A percentile compares a stretch with the other conserved stretches of the same genome.
phyloP scores from a whole-genome alignment of 352 stramenopile genomes.

The Globisporangium nunn region DNA sequence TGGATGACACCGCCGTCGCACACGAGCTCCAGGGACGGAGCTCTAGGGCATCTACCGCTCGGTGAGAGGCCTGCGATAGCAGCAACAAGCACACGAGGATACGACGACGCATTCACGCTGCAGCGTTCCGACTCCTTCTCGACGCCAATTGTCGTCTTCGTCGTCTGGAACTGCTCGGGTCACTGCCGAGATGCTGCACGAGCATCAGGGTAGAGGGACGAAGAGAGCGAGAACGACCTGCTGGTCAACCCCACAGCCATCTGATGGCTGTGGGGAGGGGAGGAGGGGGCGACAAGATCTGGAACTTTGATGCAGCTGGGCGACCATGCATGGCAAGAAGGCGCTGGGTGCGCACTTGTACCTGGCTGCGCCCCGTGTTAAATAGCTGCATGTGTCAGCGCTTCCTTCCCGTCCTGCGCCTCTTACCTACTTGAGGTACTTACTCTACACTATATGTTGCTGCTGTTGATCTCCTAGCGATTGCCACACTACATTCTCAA shows the following conservation, averaged over 20 bases:
- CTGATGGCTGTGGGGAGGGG: neutral
- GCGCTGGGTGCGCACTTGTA: too few species aligned
- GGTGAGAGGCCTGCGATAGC: neutral
- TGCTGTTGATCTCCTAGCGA: neutral
- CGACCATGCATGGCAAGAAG: neutral
- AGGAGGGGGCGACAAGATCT: neutral
- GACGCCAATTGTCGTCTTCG: neutral
- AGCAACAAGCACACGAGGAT: neutral
- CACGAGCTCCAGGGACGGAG: constrained; percentile 5
- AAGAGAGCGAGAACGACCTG: neutral
- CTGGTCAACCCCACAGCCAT: constrained; percentile 1
- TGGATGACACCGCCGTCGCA: neutral
- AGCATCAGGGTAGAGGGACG: neutral
- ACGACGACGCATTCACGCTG: neutral
- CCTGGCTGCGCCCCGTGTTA: neutral
- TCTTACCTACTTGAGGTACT: too few species aligned
- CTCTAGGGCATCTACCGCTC: neutral
- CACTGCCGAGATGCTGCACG: neutral
- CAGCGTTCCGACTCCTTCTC: neutral
- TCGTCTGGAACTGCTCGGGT: neutral
- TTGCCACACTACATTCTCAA: constrained; percentile 3
- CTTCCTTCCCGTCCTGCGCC: too few species aligned
- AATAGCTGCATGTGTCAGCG: too few species aligned
- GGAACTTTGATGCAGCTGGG: neutral
- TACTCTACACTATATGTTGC: neutral